Evolutionary conservation across 768 basidiomycete genomes (phyloP), one percentile per base, ranked within the genome.

Genomic region (Trametopsis cervina): DNA sequence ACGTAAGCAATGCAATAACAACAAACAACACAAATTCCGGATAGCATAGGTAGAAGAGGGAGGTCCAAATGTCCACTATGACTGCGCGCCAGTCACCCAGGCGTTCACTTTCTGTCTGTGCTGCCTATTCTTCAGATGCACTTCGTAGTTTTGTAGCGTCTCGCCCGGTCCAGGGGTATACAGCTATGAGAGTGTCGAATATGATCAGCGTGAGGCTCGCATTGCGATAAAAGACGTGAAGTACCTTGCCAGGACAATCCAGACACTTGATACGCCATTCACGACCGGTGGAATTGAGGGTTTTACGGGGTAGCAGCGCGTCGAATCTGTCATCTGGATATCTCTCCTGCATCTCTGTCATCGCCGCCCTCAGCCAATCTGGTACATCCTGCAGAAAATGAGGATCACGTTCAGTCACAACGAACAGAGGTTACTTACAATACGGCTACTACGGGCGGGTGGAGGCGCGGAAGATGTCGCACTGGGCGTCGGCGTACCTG

Each of bases 251-350:
- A 55, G 92, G 92, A 66, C 92, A 94, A 63, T 96, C 92, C 54
- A 81, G 60, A 63, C 92, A 96, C 64, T 86, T 92, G 60, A 95
- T 76, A 15, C 90, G 78, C 93, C 94, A 97, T 64, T 95, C 92
- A 4, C 79, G 76, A 20, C 71, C 64, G n/a, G 71, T 73, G 11
- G 69, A 72, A 38, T 76, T 70, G 24, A 71, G 70, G 5, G 75
- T 68, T 58, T 80, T 84, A 24, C 80, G 76, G 26, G 29, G 29
- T 33, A 81, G 67, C 25, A 88, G 80, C 15, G 87, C 78, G 55
- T 89, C 85, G 56, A 97, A 94, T 50, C 64, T 78, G 64, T 97
- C 94, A 52, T 88, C 76, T 1, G 84, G 82, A 60, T 89, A 94
- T 65, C 74, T 78, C 7, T 68, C 64, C 57, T 84, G 80, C 74